phyloP scores from a whole-genome alignment of 2,329 filamentous ascomycete species.

The Anthostomella pinea region DNA sequence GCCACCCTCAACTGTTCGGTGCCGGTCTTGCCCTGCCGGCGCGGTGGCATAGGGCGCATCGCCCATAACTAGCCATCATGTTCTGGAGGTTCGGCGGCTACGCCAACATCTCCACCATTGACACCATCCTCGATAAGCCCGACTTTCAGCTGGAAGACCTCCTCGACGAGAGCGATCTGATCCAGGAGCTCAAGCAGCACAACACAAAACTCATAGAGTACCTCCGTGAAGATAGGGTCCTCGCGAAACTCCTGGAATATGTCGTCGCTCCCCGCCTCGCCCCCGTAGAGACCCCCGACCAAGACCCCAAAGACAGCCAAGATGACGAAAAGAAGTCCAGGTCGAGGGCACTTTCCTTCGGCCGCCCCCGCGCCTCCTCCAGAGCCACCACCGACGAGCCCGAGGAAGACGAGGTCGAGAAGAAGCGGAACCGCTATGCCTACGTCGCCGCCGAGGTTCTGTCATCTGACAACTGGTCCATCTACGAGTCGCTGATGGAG shows the following conservation, averaged over 20 bases:
- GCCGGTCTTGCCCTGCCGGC: slow-evolving; percentile 19
- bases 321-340: slow-evolving; percentile 41
- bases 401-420: slow-evolving; percentile 76
- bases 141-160: slow-evolving; percentile 95
- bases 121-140: slow-evolving; percentile 94
- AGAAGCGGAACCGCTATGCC: slow-evolving; percentile 88
- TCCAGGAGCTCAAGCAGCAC: slow-evolving; percentile 97
- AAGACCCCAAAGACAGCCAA: slow-evolving; percentile 45
- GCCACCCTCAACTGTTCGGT: slow-evolving; percentile 8
- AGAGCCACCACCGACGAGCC: slow-evolving; percentile 46
- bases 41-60: slow-evolving; percentile 21
- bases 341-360: slow-evolving; percentile 40
- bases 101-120: slow-evolving; percentile 94
- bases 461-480: slow-evolving; percentile 95
- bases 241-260: slow-evolving; percentile 85
- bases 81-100: slow-evolving; percentile 99
- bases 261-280: slow-evolving; percentile 77
- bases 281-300: slow-evolving; percentile 50
- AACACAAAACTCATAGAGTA: slow-evolving; percentile 98
- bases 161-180: slow-evolving; percentile 91
- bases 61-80: slow-evolving; percentile 62
- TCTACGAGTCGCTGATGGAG: slow-evolving; percentile 87
- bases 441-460: slow-evolving; percentile 91
- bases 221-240: slow-evolving; percentile 79
- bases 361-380: slow-evolving; percentile 53